These are phyloP conservation scores for Tephrocybe sp. DNA, from an alignment of 768 basidiomycete genomes.

Conservation along the genomic window DNA sequence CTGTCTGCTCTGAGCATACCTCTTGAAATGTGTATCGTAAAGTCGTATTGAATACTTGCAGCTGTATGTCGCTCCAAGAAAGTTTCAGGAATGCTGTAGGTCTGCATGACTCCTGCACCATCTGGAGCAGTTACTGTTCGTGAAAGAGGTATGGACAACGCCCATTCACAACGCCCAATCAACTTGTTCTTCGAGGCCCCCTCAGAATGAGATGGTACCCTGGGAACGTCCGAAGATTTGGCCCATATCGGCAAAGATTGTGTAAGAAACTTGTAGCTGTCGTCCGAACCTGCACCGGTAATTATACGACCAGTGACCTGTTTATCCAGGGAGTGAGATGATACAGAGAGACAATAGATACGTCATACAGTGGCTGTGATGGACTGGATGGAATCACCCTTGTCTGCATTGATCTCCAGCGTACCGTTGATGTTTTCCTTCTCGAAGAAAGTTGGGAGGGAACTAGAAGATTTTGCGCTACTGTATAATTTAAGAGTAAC, in stretches of 20 bases:
- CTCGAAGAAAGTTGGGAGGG: conserved; percentile 53
- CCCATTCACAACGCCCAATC: conserved; percentile 47
- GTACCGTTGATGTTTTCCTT: conserved; percentile 51
- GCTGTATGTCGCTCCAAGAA: conserved; percentile 50
- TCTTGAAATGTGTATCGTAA: conserved; percentile 43
- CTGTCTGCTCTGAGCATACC: conserved; percentile 50
- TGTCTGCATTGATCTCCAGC: conserved; percentile 47
- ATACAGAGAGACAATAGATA: background rate
- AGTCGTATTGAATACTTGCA: conserved; percentile 53
- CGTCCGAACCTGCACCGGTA: conserved; percentile 43
- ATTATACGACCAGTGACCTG: conserved; percentile 54
- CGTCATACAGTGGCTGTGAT: conserved; percentile 40
- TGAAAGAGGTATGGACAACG: conserved; percentile 46
- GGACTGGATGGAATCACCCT: conserved; percentile 52
- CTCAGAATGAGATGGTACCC: conserved; percentile 41
- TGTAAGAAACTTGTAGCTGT: conserved; percentile 44
- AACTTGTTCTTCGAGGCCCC: conserved; percentile 42
- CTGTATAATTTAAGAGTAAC: conserved; percentile 46
- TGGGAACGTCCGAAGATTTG: conserved; percentile 38
- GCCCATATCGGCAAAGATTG: conserved; percentile 49
- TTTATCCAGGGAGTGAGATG: background rate
- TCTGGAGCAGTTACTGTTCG: conserved; percentile 40
- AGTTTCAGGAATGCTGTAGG: conserved; percentile 49
- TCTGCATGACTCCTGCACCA: conserved; percentile 34
- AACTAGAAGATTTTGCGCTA: conserved; percentile 52